Base-by-base conservation (phyloP, 805 yeast genomes). In the Ogataea angusta region DNA sequence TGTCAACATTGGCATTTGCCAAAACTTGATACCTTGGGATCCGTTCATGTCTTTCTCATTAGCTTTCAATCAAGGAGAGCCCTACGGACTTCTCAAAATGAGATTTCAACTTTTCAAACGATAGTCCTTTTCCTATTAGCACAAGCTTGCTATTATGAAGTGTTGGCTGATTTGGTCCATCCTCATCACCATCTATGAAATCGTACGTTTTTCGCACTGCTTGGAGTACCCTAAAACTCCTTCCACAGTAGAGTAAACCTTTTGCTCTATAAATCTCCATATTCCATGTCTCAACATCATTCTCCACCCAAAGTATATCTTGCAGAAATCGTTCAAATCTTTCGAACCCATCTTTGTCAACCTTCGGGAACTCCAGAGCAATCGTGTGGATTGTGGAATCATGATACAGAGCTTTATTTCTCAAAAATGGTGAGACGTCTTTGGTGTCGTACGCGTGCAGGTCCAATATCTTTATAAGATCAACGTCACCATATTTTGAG, bases 191-290 rank as follows among this genome's bases (percentile, higher is more conserved):
- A 4, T 75, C 79, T 4, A 82, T 70, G 3, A 87, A 68, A 47
- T 93, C 99, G 62, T 88, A 93, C 0, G 95, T 88, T 40, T 89
- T 93, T 45, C 98, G 71, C 0, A 93, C 99, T 10, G 95, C 98
- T 60, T 93, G 99, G 9, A 93, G 64, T 6, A 89, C 85, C 48
- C 75, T 72, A 16, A 73, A 78, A 0, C 23, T 30, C 6, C 59
- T 62, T 3, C 61, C 59, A 6, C 61, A 56, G 46, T 80, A 72
- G 6, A 89, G 48, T 8, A 86, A 60, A 1, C 96, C 98, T 58
- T 93, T 93, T 2, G 84, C 67, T 47, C 98, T 67, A 51, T 89
- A 96, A 2, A 93, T 71, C 46, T 88, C 96, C 3, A 77, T 71
- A 2, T 30, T 26, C 8, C 37, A 10, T 6, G 31, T 6, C 23